Evolutionary conservation across 345 rosid species (phyloP).

Genomic region (Cardiospermum halicacabum): DNA sequence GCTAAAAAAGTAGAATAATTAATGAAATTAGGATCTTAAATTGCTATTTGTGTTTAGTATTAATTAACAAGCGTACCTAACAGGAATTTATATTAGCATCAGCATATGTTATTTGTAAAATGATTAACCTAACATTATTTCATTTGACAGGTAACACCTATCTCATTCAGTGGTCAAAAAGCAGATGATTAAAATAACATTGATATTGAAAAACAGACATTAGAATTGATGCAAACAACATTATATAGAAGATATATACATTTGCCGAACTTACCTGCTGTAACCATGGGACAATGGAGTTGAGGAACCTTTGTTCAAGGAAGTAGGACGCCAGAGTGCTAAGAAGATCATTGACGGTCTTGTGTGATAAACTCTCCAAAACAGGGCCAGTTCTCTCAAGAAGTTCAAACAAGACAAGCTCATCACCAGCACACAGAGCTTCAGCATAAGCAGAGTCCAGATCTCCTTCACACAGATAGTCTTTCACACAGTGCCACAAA

Average conservation of each 20-base stretch:
- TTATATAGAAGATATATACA: background rate
- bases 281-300: constrained; percentile 76
- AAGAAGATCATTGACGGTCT: constrained; percentile 62
- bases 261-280: constrained; percentile 65
- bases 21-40: background rate
- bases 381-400: constrained; percentile 87
- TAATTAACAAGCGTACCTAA: background rate
- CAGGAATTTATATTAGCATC: background rate
- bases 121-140: background rate
- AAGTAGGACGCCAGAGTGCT: constrained; percentile 54
- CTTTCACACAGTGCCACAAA: constrained; percentile 51
- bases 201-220: background rate
- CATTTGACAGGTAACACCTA: background rate
- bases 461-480: constrained; percentile 56
- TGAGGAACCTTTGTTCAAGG: constrained; percentile 60
- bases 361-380: constrained; percentile 57
- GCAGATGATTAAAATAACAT: background rate
- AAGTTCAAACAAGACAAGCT: constrained; percentile 68
- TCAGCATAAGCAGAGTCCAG: constrained; percentile 76
- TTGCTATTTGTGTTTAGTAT: background rate
- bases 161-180: background rate
- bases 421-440: constrained; percentile 67
- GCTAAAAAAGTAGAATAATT: background rate
- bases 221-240: background rate
- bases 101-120: background rate